phyloP scores from a whole-genome alignment of 2,329 filamentous ascomycete species.

The Apiospora pterosperma region DNA sequence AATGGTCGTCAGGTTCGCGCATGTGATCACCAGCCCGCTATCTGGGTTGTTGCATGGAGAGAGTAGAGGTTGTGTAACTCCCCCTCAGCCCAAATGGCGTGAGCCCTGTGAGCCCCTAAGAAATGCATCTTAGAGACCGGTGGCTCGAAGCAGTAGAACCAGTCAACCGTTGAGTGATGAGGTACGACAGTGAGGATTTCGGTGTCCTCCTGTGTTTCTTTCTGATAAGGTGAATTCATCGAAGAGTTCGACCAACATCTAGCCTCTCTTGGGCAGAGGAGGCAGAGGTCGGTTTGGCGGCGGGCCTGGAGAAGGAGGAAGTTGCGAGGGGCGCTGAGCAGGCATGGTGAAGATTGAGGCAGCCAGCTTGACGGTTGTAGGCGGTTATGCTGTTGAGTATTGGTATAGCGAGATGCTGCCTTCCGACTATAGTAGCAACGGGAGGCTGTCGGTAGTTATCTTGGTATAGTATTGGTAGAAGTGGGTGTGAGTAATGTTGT shows the following conservation, averaged over 20 bases:
- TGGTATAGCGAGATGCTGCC: slow-evolving; percentile 14
- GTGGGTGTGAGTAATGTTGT: not conserved
- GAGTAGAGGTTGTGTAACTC: not conserved
- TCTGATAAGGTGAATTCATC: not conserved
- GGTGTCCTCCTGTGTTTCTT: slow-evolving; percentile 1
- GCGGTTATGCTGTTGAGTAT: slow-evolving; percentile 13
- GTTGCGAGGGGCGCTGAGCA: slow-evolving; percentile 60
- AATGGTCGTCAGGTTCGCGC: slow-evolving; percentile 4
- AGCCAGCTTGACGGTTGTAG: not conserved
- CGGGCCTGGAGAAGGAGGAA: slow-evolving; percentile 65
- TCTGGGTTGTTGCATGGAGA: not conserved
- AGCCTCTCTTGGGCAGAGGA: slow-evolving; percentile 60
- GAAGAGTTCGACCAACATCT: slow-evolving; percentile 22
- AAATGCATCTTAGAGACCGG: not conserved
- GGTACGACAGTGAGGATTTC: not conserved
- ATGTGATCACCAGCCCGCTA: slow-evolving; percentile 4
- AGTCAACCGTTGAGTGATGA: not conserved
- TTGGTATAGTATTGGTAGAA: slow-evolving; percentile 8
- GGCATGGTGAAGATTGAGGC: slow-evolving; percentile 36
- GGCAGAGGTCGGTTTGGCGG: slow-evolving; percentile 63
- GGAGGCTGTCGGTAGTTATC: not conserved
- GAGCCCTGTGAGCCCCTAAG: not conserved
- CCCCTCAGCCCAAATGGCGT: not conserved
- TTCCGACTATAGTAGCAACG: not conserved
- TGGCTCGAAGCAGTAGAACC: not conserved